These are phyloP conservation scores for Cavenderia fasciculata DNA, from an alignment of 78 protist species.

Conservation along the genomic window DNA sequence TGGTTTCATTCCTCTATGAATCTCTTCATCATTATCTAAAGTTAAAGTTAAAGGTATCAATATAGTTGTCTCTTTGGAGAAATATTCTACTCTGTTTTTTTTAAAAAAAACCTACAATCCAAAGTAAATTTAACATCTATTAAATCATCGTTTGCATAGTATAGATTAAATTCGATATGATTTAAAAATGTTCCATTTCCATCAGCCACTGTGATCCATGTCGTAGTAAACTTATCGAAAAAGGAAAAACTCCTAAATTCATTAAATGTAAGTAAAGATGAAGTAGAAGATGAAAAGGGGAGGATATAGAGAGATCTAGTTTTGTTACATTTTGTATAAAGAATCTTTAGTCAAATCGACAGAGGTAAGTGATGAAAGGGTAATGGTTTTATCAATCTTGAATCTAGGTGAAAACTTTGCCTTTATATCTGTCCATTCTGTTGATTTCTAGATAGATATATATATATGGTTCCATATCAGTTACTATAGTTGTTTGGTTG, in stretches of 20 bases:
- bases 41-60: neutral
- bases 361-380: constrained; percentile 18
- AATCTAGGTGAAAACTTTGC: constrained; percentile 25
- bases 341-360: neutral
- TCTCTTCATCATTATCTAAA: constrained; percentile 53
- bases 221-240: constrained; percentile 43
- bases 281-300: no score
- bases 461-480: neutral
- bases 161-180: constrained; percentile 58
- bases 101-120: constrained; percentile 34
- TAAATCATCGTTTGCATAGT: constrained; percentile 52
- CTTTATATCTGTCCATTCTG: constrained; percentile 40
- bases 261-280: no score
- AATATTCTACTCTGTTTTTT: neutral
- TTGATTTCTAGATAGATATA: neutral
- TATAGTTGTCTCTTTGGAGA: neutral
- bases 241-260: constrained; percentile 37
- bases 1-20: constrained; percentile 57
- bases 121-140: constrained; percentile 38
- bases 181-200: constrained; percentile 50
- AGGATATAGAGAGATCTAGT: no score
- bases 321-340: constrained; percentile 20
- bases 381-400: constrained; percentile 16
- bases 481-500: neutral
- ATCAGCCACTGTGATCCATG: constrained; percentile 64